Evolutionary conservation across 1,284 basidiomycete species (phyloP).

Genomic region (Fomes fomentarius): DNA sequence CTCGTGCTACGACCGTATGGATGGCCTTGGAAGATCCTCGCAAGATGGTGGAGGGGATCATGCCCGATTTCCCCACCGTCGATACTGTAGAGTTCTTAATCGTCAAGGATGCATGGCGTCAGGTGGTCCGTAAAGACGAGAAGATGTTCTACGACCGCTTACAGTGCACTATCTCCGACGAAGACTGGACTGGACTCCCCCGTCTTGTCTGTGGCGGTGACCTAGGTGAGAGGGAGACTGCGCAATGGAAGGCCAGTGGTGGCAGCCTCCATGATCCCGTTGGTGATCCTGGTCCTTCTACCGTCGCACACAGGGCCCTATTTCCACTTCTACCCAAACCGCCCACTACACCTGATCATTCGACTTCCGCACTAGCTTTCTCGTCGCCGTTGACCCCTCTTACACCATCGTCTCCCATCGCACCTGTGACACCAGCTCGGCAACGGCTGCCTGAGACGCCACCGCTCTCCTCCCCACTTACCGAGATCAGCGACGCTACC

Average conservation of each 20-base stretch:
- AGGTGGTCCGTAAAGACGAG: conserved; percentile 4
- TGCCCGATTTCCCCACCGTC: neutral
- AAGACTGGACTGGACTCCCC: neutral
- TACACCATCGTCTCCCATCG: neutral
- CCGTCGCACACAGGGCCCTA: neutral
- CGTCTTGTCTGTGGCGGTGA: conserved; percentile 5
- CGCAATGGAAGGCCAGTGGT: neutral
- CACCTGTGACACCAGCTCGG: neutral
- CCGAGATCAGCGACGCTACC: neutral
- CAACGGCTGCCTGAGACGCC: neutral
- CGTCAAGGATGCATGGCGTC: conserved; percentile 24
- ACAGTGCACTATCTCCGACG: neutral
- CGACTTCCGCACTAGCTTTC: neutral
- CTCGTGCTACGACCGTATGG: conserved; percentile 17
- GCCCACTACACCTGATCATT: neutral
- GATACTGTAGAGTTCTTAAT: neutral
- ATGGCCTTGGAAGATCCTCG: conserved; percentile 7
- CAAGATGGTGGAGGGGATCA: neutral
- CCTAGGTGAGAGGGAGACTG: conserved; percentile 9
- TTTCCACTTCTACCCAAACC: neutral
- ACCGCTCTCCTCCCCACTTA: neutral
- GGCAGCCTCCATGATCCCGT: too few species aligned
- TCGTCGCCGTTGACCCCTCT: neutral
- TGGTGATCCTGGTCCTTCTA: neutral
- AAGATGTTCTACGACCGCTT: conserved; percentile 12